phyloP scores from a whole-genome alignment of 1,284 basidiomycete genomes.

The Moniliophthora roreri region DNA sequence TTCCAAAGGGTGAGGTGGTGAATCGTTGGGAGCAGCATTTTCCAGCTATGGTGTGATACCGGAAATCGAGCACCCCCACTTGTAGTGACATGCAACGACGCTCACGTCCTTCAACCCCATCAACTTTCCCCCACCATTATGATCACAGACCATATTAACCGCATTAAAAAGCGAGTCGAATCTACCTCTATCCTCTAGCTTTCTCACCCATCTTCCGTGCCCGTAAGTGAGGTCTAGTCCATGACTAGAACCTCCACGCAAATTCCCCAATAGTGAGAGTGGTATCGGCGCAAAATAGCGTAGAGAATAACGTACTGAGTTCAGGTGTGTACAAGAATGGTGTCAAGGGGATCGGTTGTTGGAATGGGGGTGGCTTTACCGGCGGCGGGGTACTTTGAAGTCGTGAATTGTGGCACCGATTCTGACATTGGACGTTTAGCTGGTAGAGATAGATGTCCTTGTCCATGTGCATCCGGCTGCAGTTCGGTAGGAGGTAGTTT shows the following conservation, averaged over 20 bases:
- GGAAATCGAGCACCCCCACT: too few relatives aligned
- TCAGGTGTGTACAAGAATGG: conserved; percentile 62
- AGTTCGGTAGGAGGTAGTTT: too few relatives aligned
- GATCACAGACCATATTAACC: conserved; percentile 32
- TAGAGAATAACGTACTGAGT: conserved; percentile 60
- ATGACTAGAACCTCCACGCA: conserved; percentile 46
- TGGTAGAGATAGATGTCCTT: neutral
- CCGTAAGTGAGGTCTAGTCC: conserved; percentile 63
- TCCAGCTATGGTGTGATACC: too few relatives aligned
- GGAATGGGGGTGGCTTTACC: conserved; percentile 45
- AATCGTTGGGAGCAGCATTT: too few relatives aligned
- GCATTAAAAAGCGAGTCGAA: conserved; percentile 68
- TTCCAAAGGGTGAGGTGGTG: too few relatives aligned
- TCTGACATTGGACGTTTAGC: neutral
- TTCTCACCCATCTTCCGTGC: conserved; percentile 68
- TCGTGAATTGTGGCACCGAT: neutral
- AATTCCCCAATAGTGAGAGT: neutral
- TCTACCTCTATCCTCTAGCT: conserved; percentile 62
- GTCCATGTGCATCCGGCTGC: neutral
- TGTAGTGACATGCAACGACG: conserved; percentile 85
- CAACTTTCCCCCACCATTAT: conserved; percentile 29
- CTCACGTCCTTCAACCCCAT: conserved; percentile 43
- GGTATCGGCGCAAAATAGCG: conserved; percentile 52
- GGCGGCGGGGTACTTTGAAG: conserved; percentile 13
- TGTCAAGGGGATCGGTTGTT: conserved; percentile 61